Conservation (phyloP, 352 stramenopile species). For the Globisporangium paddicum region DNA sequence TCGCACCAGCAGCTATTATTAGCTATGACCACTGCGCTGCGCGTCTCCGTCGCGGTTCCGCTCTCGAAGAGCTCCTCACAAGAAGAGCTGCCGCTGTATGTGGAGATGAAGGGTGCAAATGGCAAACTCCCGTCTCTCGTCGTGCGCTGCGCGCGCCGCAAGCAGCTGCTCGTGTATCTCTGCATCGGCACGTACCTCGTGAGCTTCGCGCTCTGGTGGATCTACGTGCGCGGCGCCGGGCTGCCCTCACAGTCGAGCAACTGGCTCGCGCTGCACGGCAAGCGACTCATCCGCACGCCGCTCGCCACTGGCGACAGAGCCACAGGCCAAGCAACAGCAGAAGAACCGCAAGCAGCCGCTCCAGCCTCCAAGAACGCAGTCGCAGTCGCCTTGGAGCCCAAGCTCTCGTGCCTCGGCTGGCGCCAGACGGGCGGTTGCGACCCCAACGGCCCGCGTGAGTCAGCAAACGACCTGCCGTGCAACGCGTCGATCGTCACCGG, state of each 20-base stretch:
- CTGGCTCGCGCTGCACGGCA: slow-evolving; percentile 7
- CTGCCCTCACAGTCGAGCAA: not conserved
- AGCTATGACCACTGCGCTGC: not conserved
- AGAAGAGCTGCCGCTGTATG: too few relatives aligned
- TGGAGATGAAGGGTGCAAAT: not conserved
- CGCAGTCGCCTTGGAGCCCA: not conserved
- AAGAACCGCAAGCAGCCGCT: not conserved
- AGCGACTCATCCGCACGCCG: not conserved
- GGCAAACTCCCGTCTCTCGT: not conserved
- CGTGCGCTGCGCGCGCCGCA: slow-evolving; percentile 1
- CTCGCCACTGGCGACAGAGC: not conserved
- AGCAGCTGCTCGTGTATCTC: slow-evolving; percentile 1
- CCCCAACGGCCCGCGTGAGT: slow-evolving; percentile 30
- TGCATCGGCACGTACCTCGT: slow-evolving; percentile 1
- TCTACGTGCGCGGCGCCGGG: not conserved
- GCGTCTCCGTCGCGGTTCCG: not conserved
- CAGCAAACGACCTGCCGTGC: slow-evolving; percentile 24
- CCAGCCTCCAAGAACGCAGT: not conserved
- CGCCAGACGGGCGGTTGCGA: slow-evolving; percentile 35
- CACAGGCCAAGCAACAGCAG: too few relatives aligned
- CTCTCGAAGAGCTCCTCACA: not conserved
- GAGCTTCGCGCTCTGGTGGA: slow-evolving; percentile 9
- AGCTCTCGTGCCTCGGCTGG: slow-evolving; percentile 37
- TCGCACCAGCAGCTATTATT: too few relatives aligned
- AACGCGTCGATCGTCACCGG: slow-evolving; percentile 19